Evolutionary conservation across 108 stramenopile genomes (phyloP).

Genomic region (Licmophora abbreviata): DNA sequence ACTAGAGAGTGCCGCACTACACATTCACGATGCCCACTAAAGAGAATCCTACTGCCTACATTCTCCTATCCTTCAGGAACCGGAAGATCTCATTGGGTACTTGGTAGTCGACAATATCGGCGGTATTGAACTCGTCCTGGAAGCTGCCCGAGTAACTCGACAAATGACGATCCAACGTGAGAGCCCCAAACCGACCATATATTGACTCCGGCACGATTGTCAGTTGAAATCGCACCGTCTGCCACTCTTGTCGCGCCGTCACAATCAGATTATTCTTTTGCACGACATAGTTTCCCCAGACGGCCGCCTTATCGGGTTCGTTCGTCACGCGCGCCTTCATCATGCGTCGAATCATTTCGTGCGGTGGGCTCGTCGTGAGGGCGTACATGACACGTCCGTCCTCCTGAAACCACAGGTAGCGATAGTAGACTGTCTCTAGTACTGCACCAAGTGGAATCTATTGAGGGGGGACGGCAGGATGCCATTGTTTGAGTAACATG

Average conservation of each 20-base stretch:
- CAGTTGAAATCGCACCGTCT: conserved; percentile 32
- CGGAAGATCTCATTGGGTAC: conserved; percentile 54
- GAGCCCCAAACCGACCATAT: conserved; percentile 38
- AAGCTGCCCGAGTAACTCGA: conserved; percentile 49
- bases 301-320: conserved; percentile 26
- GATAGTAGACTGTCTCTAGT: conserved; percentile 64
- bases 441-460: conserved; percentile 72
- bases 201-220: conserved; percentile 31
- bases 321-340: conserved; percentile 31
- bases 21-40: too few relatives aligned
- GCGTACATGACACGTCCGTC: conserved; percentile 77
- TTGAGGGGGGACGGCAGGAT: too few relatives aligned
- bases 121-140: conserved; percentile 34
- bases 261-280: conserved; percentile 51
- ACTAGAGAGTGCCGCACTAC: too few relatives aligned
- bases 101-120: conserved; percentile 51
- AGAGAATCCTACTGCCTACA: too few relatives aligned
- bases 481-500: neutral
- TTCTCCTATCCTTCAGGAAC: conserved; percentile 44
- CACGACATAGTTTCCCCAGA: conserved; percentile 67
- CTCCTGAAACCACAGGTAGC: conserved; percentile 77
- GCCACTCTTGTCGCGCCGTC: conserved; percentile 52
- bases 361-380: conserved; percentile 47
- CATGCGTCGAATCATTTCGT: conserved; percentile 68
- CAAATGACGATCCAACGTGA: conserved; percentile 52